Evolutionary conservation across 2,329 filamentous ascomycete species (phyloP), one percentile per base, ranked within the genome.

Genomic region (Penicillium oxalicum): DNA sequence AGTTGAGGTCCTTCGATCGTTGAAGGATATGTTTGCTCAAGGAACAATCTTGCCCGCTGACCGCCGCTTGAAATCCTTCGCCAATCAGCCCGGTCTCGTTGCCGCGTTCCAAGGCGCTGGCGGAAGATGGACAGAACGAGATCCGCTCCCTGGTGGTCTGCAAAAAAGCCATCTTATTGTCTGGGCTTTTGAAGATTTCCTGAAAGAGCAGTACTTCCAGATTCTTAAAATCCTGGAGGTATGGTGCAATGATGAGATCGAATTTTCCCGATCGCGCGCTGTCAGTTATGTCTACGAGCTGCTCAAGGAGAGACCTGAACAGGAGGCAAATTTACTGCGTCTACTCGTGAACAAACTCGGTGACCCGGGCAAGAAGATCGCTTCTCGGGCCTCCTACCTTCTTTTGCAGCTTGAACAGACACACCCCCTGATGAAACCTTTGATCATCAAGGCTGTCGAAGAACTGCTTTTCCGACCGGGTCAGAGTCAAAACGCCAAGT

Each of bases 291-390:
- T 97, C 34, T 97, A 85, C 65, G 90, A 91, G 54, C 75, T 98
- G 35, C 74, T 98, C 52, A 93, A 89, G 67, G 91, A 95, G 67
- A 98, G 95, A 72, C 91, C 93, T 0, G 93, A 98, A 69, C 93
- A 98, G 65, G 93, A 98, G 69, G 86, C 91, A 47, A 98, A 98
- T 66, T 74, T 98, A 54, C 75, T 98, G 52, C 84, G 91, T 46
- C 75, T 98, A 48, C 74, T 98, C 49, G 89, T 98, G 58, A 97
- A 97, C 75, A 98, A 98, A 70, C 81, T 98, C 26, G 91, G 94
- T 60, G 93, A 98, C 65, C 88, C 87, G 39, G 89, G 95, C 57
- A 90, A 90, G 66, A 98, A 97, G 70, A 94, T 98, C 61, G 86
- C 93, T 1, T 98, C 93, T 4, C 83, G 91, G 51, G 86, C 91